phyloP scores from a whole-genome alignment of 164 flowering plant species.

The Litsea cubeba region DNA sequence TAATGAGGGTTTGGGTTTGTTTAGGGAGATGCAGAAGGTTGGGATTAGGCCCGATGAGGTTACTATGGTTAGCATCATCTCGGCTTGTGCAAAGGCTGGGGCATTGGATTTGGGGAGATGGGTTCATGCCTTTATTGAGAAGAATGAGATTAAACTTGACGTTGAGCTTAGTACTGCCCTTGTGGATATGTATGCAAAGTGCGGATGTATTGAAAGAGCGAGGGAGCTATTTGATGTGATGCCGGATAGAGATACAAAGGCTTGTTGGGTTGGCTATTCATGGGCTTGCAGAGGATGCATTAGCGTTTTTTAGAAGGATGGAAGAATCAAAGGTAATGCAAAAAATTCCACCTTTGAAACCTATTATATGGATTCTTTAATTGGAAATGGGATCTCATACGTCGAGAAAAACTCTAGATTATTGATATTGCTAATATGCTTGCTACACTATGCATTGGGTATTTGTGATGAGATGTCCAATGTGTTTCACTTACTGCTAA shows the following conservation, averaged over 20 bases:
- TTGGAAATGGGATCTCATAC: too few species aligned
- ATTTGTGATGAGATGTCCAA: too few species aligned
- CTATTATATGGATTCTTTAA: too few species aligned
- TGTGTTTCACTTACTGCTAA: too few species aligned
- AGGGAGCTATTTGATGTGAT: constrained; percentile 34
- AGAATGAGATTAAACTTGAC: constrained; percentile 23
- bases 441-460: too few species aligned
- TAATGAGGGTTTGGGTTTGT: constrained; percentile 35
- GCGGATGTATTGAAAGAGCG: constrained; percentile 42
- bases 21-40: constrained; percentile 40
- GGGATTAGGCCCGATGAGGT: constrained; percentile 41
- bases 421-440: too few species aligned
- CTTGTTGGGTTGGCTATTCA: constrained; percentile 41
- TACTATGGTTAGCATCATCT: constrained; percentile 44
- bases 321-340: constrained; percentile 29
- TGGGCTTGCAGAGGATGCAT: constrained; percentile 45
- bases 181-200: constrained; percentile 45
- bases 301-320: constrained; percentile 32
- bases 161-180: constrained; percentile 45
- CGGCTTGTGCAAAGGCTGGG: constrained; percentile 40
- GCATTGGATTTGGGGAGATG: constrained; percentile 46
- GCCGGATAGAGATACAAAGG: constrained; percentile 35
- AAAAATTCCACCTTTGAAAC: background rate
- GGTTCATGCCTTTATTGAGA: constrained; percentile 39
- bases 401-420: too few species aligned